Evolutionary conservation across 2,329 filamentous ascomycete species (phyloP).

Genomic region (Aspergillus tanneri): DNA sequence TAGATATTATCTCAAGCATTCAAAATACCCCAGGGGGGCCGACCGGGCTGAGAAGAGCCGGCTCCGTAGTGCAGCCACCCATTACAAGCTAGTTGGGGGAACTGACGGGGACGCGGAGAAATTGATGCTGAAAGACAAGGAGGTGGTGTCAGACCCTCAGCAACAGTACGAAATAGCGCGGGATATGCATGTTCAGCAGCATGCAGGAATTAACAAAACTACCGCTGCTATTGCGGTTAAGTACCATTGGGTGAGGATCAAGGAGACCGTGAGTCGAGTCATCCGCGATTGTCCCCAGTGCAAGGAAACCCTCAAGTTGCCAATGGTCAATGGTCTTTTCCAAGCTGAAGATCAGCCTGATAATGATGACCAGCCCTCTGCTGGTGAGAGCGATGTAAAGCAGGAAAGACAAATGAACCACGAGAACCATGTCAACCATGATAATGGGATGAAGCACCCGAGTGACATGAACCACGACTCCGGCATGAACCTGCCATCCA

Average conservation of each 20-base stretch:
- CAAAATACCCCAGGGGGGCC: slow-evolving; percentile 87
- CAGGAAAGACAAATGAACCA: slow-evolving; percentile 7
- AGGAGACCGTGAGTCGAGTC: slow-evolving; percentile 92
- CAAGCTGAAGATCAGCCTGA: slow-evolving; percentile 26
- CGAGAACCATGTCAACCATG: background rate
- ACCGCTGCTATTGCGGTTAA: slow-evolving; percentile 90
- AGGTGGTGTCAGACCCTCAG: slow-evolving; percentile 87
- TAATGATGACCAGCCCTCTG: slow-evolving; percentile 6
- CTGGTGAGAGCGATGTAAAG: slow-evolving; percentile 7
- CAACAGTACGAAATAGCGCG: slow-evolving; percentile 88
- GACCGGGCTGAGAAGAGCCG: slow-evolving; percentile 95
- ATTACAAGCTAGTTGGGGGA: slow-evolving; percentile 74
- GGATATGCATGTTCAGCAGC: slow-evolving; percentile 69
- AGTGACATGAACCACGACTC: background rate
- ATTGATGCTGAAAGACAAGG: slow-evolving; percentile 96
- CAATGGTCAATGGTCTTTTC: slow-evolving; percentile 34
- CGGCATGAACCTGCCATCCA: slow-evolving; percentile 11
- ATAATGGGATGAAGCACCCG: slow-evolving; percentile 3
- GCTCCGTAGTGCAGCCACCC: slow-evolving; percentile 86
- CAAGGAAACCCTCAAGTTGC: slow-evolving; percentile 71
- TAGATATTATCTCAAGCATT: slow-evolving; percentile 91
- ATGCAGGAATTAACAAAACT: slow-evolving; percentile 97
- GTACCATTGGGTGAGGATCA: slow-evolving; percentile 97
- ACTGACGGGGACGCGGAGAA: slow-evolving; percentile 60
- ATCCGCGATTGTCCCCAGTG: slow-evolving; percentile 90